Conservation (phyloP, 306 rosid species). For the Ochetophila trinervis region DNA sequence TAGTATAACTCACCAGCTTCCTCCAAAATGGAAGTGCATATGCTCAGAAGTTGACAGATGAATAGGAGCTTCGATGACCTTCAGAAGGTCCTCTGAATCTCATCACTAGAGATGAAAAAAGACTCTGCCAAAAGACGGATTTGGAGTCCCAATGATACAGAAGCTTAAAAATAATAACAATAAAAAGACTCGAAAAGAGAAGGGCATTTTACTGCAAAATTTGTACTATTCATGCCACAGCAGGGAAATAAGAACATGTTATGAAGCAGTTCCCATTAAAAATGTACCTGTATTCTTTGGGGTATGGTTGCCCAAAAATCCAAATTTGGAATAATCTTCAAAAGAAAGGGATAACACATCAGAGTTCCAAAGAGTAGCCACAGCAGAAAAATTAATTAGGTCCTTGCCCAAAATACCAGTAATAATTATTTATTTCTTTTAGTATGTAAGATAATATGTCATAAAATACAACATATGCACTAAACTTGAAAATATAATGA, state of each 20-base stretch:
- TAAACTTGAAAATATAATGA: no score
- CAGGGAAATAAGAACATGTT: conserved; percentile 9
- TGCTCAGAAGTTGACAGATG: conserved; percentile 76
- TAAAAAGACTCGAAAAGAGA: not conserved
- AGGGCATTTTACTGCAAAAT: not conserved
- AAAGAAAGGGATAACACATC: conserved; percentile 19
- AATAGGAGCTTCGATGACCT: conserved; percentile 71
- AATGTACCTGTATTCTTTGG: conserved; percentile 59
- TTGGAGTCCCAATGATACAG: not conserved
- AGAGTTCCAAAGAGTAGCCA: conserved; percentile 9
- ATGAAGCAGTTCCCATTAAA: conserved; percentile 2
- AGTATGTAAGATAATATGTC: conserved; percentile 10
- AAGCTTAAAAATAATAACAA: not conserved
- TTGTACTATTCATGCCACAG: not conserved
- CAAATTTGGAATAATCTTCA: conserved; percentile 77
- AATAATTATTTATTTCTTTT: no score
- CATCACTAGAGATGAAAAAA: conserved; percentile 51
- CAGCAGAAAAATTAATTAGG: conserved; percentile 6
- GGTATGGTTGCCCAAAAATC: conserved; percentile 80
- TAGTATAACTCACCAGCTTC: conserved; percentile 27
- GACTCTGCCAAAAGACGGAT: conserved; percentile 46
- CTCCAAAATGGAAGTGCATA: conserved; percentile 25
- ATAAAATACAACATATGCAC: not conserved
- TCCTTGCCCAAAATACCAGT: not conserved
- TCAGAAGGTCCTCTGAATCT: conserved; percentile 68